Conservation (phyloP, 192 early-diverging fungal genomes). For the Coemansia brasiliensis region DNA sequence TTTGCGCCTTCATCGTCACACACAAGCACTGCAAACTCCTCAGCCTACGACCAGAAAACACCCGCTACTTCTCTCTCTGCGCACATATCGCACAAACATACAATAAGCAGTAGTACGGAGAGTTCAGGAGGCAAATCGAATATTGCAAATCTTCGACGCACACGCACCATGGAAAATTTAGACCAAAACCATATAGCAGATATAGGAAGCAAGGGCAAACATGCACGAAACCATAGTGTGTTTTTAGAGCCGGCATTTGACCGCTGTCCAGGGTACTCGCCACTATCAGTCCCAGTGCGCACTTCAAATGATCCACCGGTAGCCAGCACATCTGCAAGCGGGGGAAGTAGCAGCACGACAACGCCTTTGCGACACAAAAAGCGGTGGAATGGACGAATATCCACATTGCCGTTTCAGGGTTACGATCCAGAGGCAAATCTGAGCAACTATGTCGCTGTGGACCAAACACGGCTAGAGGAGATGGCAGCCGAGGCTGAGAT, state of each 20-base stretch:
- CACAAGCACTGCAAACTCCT: background rate
- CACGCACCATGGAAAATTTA: slow-evolving; percentile 35
- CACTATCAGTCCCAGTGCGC: slow-evolving; percentile 6
- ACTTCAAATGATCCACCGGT: background rate
- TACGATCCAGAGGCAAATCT: slow-evolving; percentile 31
- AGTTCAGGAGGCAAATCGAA: background rate
- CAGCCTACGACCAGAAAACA: slow-evolving; percentile 11
- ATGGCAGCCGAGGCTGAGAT: slow-evolving; percentile 48
- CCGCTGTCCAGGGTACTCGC: slow-evolving; percentile 5
- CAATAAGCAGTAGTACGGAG: slow-evolving; percentile 12
- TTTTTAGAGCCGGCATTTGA: slow-evolving; percentile 5
- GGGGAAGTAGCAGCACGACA: background rate
- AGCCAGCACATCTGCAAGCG: slow-evolving; percentile 1
- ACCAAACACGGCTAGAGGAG: slow-evolving; percentile 30
- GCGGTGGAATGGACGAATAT: slow-evolving; percentile 49
- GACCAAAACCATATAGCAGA: slow-evolving; percentile 18
- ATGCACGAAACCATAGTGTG: slow-evolving; percentile 32
- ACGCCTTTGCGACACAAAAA: slow-evolving; percentile 16
- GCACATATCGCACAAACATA: slow-evolving; percentile 21
- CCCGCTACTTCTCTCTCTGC: background rate
- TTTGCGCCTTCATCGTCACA: slow-evolving; percentile 7
- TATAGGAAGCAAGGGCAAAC: background rate
- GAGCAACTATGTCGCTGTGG: slow-evolving; percentile 16
- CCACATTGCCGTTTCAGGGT: slow-evolving; percentile 45
- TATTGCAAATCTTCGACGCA: slow-evolving; percentile 12